These are phyloP conservation scores for Pulveroboletus frians DNA, from an alignment of 768 basidiomycete genomes.

Conservation along the genomic window DNA sequence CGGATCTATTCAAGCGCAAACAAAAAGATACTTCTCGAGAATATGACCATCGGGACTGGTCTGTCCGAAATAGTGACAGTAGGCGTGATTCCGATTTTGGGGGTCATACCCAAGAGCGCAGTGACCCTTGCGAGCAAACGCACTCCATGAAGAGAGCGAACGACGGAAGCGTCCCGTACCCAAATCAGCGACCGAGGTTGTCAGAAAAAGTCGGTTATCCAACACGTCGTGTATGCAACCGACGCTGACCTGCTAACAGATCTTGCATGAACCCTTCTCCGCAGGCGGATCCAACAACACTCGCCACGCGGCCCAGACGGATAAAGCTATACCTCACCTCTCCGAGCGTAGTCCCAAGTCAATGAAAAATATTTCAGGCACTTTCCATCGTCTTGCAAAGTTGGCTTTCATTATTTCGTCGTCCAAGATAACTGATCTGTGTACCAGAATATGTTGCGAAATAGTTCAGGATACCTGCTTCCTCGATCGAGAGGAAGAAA, in stretches of 20 bases:
- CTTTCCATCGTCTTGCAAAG: slow-evolving; percentile 40
- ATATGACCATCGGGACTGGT: slow-evolving; percentile 19
- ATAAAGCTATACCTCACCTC: slow-evolving; percentile 1
- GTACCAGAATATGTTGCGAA: slow-evolving; percentile 41
- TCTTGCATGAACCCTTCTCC: slow-evolving; percentile 7
- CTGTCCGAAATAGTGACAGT: slow-evolving; percentile 17
- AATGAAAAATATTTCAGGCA: slow-evolving; percentile 15
- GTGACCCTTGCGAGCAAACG: slow-evolving; percentile 9
- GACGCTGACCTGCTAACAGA: slow-evolving; percentile 16
- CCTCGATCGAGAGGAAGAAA: slow-evolving; percentile 42
- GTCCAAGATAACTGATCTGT: slow-evolving; percentile 9
- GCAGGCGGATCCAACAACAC: slow-evolving; percentile 2
- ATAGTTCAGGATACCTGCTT: slow-evolving; percentile 40
- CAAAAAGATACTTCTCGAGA: slow-evolving; percentile 21
- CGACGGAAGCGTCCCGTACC: slow-evolving; percentile 22
- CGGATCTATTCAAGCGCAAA: slow-evolving; percentile 38
- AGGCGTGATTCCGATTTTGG: slow-evolving; percentile 24
- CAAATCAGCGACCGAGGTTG: slow-evolving; percentile 25
- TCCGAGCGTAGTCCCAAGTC: slow-evolving; percentile 5
- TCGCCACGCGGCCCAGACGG: slow-evolving; percentile 3
- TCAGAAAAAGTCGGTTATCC: slow-evolving; percentile 26
- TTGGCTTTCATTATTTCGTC: slow-evolving; percentile 12
- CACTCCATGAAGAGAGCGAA: slow-evolving; percentile 24
- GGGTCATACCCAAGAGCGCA: slow-evolving; percentile 18
- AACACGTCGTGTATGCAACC: neutral